Conservation (phyloP, 2,329 filamentous ascomycete species). For the Pyrenochaeta sp. region DNA sequence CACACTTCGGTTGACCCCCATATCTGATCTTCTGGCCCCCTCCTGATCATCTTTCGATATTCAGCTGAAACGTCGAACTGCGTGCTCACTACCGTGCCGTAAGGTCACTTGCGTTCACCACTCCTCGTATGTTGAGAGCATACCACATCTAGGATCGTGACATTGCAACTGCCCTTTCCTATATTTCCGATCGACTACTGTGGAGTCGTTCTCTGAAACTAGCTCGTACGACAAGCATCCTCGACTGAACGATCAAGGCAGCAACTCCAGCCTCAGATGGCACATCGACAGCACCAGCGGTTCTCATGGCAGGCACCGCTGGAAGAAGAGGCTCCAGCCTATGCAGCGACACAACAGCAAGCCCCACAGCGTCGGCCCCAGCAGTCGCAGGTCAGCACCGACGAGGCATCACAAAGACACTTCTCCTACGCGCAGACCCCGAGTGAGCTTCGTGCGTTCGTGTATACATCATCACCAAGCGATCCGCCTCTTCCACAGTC, state of each 20-base stretch:
- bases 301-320: conserved; percentile 47
- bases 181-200: neutral
- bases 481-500: conserved; percentile 36
- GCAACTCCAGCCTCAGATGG: conserved; percentile 20
- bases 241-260: conserved; percentile 29
- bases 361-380: conserved; percentile 15
- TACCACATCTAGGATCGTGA: neutral
- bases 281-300: conserved; percentile 30
- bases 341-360: conserved; percentile 15
- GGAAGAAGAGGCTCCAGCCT: conserved; percentile 25
- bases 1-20: conserved; percentile 21
- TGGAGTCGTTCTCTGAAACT: neutral
- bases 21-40: conserved; percentile 43
- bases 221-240: conserved; percentile 29
- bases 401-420: conserved; percentile 27
- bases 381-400: conserved; percentile 25
- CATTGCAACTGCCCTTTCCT: neutral
- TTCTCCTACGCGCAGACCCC: conserved; percentile 50
- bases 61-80: conserved; percentile 3
- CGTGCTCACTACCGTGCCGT: conserved; percentile 9
- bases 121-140: neutral
- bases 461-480: conserved; percentile 34
- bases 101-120: neutral
- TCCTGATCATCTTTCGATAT: conserved; percentile 1
- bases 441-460: conserved; percentile 39